These are phyloP conservation scores for Decorospora gaudefroyi DNA, from an alignment of 2,329 filamentous ascomycete genomes.

Conservation along the genomic window DNA sequence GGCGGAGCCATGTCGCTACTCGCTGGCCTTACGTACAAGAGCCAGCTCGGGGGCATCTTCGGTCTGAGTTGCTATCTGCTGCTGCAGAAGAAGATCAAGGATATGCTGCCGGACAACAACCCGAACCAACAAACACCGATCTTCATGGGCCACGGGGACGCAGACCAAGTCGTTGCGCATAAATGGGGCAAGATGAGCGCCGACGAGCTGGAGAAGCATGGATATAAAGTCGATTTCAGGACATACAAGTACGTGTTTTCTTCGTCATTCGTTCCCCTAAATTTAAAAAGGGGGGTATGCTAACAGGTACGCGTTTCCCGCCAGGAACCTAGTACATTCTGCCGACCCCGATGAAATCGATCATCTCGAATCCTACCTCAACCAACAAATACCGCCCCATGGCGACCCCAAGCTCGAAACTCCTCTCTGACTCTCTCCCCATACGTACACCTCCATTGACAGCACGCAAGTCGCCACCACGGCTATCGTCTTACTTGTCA, in stretches of 20 bases:
- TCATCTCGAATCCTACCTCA: conserved; percentile 71
- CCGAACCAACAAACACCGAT: conserved; percentile 78
- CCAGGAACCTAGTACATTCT: conserved; percentile 72
- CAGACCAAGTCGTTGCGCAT: conserved; percentile 72
- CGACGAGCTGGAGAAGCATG: conserved; percentile 68
- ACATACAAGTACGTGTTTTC: conserved; percentile 69
- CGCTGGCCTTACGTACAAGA: conserved; percentile 71
- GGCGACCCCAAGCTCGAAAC: conserved; percentile 41
- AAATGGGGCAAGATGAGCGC: conserved; percentile 70
- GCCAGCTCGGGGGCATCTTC: conserved; percentile 85
- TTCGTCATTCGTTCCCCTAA: too few species aligned
- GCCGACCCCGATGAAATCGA: conserved; percentile 79
- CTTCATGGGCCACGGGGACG: conserved; percentile 85
- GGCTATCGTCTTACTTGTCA: conserved; percentile 30
- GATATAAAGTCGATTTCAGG: conserved; percentile 75
- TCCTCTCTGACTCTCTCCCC: conserved; percentile 39
- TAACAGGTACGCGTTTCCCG: conserved; percentile 9
- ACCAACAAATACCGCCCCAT: conserved; percentile 56
- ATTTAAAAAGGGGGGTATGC: too few species aligned
- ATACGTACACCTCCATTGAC: conserved; percentile 11
- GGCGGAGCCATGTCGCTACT: conserved; percentile 87
- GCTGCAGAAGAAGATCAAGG: conserved; percentile 66
- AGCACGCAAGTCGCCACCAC: too few species aligned
- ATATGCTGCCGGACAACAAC: conserved; percentile 49
- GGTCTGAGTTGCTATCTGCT: conserved; percentile 82